Evolutionary conservation across 2,329 filamentous ascomycete species (phyloP).

Genomic region (Neofusicoccum laricinum): DNA sequence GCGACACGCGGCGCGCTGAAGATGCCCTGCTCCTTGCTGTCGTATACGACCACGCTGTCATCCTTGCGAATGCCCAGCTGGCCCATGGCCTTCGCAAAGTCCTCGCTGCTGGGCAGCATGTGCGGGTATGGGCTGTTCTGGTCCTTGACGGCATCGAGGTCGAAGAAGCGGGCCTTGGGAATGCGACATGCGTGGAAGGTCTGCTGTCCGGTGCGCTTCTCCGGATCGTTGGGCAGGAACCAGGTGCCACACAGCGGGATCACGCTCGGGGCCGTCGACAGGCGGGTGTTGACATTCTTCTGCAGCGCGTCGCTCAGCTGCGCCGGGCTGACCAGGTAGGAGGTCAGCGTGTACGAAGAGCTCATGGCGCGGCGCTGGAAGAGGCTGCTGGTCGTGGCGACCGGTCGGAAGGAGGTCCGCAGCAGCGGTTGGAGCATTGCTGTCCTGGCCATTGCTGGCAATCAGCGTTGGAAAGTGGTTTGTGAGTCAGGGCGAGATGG

Average conservation of each 20-base stretch:
- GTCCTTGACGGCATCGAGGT: conserved; percentile 89
- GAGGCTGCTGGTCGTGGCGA: neutral
- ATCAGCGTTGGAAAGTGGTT: neutral
- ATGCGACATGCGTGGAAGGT: conserved; percentile 81
- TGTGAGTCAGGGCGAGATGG: neutral
- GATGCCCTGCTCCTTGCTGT: conserved; percentile 85
- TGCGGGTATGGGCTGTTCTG: conserved; percentile 86
- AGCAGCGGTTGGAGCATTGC: conserved; percentile 8
- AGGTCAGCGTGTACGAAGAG: conserved; percentile 56
- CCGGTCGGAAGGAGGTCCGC: neutral
- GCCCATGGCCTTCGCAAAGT: conserved; percentile 85
- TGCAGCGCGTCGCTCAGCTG: conserved; percentile 79
- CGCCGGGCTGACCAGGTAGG: conserved; percentile 81
- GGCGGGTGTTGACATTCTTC: conserved; percentile 74
- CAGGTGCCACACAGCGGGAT: conserved; percentile 90
- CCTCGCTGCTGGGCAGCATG: conserved; percentile 82
- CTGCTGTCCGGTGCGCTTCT: conserved; percentile 72
- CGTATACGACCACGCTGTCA: conserved; percentile 91
- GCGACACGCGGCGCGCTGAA: conserved; percentile 91
- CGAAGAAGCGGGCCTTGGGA: conserved; percentile 89
- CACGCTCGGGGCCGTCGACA: conserved; percentile 77
- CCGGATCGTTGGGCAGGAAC: conserved; percentile 88
- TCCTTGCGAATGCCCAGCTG: conserved; percentile 81
- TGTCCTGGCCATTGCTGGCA: conserved; percentile 7
- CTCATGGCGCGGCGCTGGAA: conserved; percentile 29